phyloP scores from a whole-genome alignment of 305 asterid genomes.

The Salvia sclarea region DNA sequence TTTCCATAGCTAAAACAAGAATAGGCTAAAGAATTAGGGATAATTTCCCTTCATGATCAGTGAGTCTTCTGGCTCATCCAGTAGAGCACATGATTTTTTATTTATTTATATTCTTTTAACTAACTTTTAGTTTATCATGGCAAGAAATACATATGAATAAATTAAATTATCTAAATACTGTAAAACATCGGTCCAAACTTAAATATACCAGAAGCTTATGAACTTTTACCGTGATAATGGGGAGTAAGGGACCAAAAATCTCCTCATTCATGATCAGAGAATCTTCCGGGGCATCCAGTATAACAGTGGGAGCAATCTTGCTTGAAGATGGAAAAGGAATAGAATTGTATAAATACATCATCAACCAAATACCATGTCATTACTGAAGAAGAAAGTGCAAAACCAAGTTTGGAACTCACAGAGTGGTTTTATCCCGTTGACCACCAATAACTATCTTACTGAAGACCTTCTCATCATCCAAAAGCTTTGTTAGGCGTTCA shows the following conservation, averaged over 20 bases:
- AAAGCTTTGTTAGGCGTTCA: slow-evolving; percentile 55
- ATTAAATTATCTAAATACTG: neutral
- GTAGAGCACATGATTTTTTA: too few species aligned
- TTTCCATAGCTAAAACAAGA: slow-evolving; percentile 13
- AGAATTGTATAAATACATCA: neutral
- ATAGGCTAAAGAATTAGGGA: neutral
- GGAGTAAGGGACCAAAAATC: slow-evolving; percentile 96
- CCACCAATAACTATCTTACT: slow-evolving; percentile 85
- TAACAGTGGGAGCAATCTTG: slow-evolving; percentile 76
- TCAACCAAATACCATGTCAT: neutral
- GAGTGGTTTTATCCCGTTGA: slow-evolving; percentile 58
- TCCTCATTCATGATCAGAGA: slow-evolving; percentile 84
- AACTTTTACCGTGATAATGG: slow-evolving; percentile 74
- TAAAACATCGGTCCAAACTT: neutral
- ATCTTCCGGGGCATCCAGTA: slow-evolving; percentile 79
- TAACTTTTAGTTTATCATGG: slow-evolving; percentile 29
- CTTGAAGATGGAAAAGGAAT: slow-evolving; percentile 40
- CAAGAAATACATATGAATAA: neutral
- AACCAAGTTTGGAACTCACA: slow-evolving; percentile 56
- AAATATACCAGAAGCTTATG: slow-evolving; percentile 1
- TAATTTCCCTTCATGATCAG: slow-evolving; percentile 35
- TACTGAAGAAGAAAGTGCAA: slow-evolving; percentile 12
- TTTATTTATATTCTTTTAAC: neutral
- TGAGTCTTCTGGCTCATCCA: slow-evolving; percentile 65
- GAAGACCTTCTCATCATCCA: slow-evolving; percentile 75